Evolutionary conservation across 2,329 filamentous ascomycete species (phyloP).

Genomic region (Fusarium veterinarium): DNA sequence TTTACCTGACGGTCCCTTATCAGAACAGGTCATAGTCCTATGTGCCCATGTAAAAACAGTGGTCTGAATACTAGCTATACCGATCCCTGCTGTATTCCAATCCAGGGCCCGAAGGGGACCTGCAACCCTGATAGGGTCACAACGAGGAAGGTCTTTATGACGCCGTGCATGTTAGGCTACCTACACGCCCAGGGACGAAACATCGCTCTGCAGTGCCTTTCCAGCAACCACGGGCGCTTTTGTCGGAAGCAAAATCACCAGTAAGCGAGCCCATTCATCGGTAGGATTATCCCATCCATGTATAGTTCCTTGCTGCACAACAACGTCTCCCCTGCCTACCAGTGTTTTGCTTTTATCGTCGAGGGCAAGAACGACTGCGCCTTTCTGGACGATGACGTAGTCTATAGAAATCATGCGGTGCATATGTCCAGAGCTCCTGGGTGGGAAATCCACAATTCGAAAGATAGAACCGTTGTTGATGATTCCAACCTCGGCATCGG

Average conservation of each 20-base stretch:
- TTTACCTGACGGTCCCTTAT: too few relatives aligned
- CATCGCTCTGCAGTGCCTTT: not conserved
- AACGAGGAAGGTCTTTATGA: too few relatives aligned
- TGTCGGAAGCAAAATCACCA: not conserved
- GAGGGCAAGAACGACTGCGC: not conserved
- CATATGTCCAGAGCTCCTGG: not conserved
- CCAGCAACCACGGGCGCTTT: not conserved
- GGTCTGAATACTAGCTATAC: too few relatives aligned
- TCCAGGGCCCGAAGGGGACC: too few relatives aligned
- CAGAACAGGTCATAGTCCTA: too few relatives aligned
- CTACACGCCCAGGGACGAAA: too few relatives aligned
- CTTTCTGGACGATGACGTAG: not conserved
- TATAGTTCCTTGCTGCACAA: not conserved
- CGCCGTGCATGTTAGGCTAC: too few relatives aligned
- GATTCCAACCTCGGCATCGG: not conserved
- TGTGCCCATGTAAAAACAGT: too few relatives aligned
- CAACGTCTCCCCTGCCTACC: not conserved
- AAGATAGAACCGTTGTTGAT: not conserved
- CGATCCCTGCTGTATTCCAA: too few relatives aligned
- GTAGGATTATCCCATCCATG: not conserved
- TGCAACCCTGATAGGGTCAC: too few relatives aligned
- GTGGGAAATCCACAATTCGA: not conserved
- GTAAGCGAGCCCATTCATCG: not conserved
- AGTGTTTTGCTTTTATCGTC: not conserved
- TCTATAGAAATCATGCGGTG: not conserved